Conservation (phyloP, 2,329 filamentous ascomycete species). For the Penicillium palitans region DNA sequence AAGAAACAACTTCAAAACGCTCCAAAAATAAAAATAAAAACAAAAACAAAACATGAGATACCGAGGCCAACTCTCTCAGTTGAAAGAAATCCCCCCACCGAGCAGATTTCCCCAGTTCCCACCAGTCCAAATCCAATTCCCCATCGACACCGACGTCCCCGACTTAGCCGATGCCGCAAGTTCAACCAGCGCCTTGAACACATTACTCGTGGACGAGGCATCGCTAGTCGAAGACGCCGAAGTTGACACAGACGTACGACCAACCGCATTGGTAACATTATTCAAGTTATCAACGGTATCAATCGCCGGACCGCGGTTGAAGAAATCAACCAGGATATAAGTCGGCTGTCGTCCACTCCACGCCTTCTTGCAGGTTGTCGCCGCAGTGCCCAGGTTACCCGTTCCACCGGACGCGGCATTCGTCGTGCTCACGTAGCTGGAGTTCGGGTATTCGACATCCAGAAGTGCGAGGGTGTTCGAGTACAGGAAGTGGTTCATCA, state of each 20-base stretch:
- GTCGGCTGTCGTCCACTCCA: slow-evolving; percentile 64
- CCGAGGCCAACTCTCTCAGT: neutral
- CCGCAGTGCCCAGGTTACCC: slow-evolving; percentile 54
- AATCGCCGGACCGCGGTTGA: slow-evolving; percentile 69
- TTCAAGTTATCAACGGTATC: slow-evolving; percentile 69
- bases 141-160: slow-evolving; percentile 41
- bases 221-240: slow-evolving; percentile 28
- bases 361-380: slow-evolving; percentile 54
- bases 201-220: slow-evolving; percentile 34
- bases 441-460: slow-evolving; percentile 62
- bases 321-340: slow-evolving; percentile 79
- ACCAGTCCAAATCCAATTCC: slow-evolving; percentile 48
- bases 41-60: neutral
- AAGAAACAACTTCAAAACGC: neutral
- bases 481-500: slow-evolving; percentile 82
- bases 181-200: slow-evolving; percentile 41
- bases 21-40: neutral
- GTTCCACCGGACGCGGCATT: slow-evolving; percentile 61
- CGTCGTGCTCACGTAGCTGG: slow-evolving; percentile 61
- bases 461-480: slow-evolving; percentile 46
- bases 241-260: slow-evolving; percentile 40
- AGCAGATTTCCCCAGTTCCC: slow-evolving; percentile 44
- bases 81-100: slow-evolving; percentile 42
- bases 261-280: slow-evolving; percentile 49
- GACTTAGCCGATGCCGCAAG: slow-evolving; percentile 40